phyloP scores from a whole-genome alignment of 345 rosid genomes.

The Psidium friedrichsthalianum region DNA sequence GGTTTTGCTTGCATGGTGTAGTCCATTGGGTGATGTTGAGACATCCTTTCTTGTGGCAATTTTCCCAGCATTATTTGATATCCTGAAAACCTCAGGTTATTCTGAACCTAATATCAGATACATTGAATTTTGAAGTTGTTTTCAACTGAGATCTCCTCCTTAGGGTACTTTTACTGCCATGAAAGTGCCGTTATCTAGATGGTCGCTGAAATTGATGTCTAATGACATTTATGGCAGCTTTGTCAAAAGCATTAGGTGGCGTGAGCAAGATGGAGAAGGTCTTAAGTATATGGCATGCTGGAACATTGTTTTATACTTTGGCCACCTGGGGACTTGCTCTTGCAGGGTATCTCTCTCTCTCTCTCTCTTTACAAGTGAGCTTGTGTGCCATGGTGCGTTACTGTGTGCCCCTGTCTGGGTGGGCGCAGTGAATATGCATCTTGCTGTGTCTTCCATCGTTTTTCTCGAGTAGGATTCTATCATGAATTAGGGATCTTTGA shows the following conservation, averaged over 20 bases:
- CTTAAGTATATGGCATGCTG: conserved; percentile 80
- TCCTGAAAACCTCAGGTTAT: background rate
- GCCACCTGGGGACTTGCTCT: conserved; percentile 88
- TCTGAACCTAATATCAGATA: background rate
- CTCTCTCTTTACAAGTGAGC: background rate
- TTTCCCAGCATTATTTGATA: background rate
- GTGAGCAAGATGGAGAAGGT: conserved; percentile 61
- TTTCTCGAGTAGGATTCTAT: background rate
- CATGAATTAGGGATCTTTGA: background rate
- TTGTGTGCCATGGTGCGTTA: background rate
- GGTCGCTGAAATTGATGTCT: background rate
- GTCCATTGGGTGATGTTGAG: background rate
- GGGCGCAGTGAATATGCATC: background rate
- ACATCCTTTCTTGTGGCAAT: background rate
- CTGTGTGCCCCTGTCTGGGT: background rate
- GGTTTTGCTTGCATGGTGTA: background rate
- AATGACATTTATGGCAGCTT: conserved; percentile 30
- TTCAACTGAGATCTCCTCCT: background rate
- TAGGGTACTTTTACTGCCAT: background rate
- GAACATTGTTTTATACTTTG: conserved; percentile 62
- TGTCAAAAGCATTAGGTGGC: conserved; percentile 53
- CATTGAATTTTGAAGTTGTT: background rate
- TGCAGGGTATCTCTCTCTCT: conserved; percentile 45
- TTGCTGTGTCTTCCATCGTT: background rate
- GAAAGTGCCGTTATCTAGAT: background rate